Evolutionary conservation across 352 stramenopile genomes (phyloP).

Genomic region (Aphanomyces euteiches): DNA sequence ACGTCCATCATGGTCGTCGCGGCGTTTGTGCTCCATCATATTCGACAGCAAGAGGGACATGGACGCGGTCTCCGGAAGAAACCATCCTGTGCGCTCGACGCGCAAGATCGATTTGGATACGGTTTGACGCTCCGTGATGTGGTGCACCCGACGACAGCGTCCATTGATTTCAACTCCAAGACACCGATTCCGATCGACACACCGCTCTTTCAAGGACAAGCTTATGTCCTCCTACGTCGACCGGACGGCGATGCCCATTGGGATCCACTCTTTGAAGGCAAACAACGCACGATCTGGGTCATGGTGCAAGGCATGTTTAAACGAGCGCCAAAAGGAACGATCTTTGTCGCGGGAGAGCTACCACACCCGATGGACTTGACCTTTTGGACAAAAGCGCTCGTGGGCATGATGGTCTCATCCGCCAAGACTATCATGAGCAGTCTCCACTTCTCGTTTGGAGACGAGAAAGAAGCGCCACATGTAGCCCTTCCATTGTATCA

Average conservation of each 20-base stretch:
- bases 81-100: background rate
- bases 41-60: slow-evolving; percentile 6
- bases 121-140: slow-evolving; percentile 24
- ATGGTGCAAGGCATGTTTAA: slow-evolving; percentile 67
- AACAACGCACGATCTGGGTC: slow-evolving; percentile 45
- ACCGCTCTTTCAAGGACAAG: slow-evolving; percentile 24
- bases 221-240: slow-evolving; percentile 13
- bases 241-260: slow-evolving; percentile 32
- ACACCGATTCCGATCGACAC: slow-evolving; percentile 26
- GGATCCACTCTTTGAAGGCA: slow-evolving; percentile 41
- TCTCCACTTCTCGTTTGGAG: slow-evolving; percentile 44
- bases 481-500: slow-evolving; percentile 54
- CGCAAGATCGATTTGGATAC: slow-evolving; percentile 7
- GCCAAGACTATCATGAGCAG: slow-evolving; percentile 40
- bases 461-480: slow-evolving; percentile 41
- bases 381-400: slow-evolving; percentile 41
- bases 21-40: slow-evolving; percentile 20
- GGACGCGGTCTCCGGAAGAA: background rate
- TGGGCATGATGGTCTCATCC: slow-evolving; percentile 40
- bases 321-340: slow-evolving; percentile 33
- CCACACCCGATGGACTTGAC: slow-evolving; percentile 33
- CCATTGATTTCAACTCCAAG: slow-evolving; percentile 25
- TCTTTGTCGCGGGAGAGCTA: slow-evolving; percentile 56
- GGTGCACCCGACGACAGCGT: slow-evolving; percentile 1
- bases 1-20: slow-evolving; percentile 29